These are phyloP conservation scores for Colletotrichum euphorbiae DNA, from an alignment of 2,329 filamentous ascomycete genomes.

Conservation along the genomic window DNA sequence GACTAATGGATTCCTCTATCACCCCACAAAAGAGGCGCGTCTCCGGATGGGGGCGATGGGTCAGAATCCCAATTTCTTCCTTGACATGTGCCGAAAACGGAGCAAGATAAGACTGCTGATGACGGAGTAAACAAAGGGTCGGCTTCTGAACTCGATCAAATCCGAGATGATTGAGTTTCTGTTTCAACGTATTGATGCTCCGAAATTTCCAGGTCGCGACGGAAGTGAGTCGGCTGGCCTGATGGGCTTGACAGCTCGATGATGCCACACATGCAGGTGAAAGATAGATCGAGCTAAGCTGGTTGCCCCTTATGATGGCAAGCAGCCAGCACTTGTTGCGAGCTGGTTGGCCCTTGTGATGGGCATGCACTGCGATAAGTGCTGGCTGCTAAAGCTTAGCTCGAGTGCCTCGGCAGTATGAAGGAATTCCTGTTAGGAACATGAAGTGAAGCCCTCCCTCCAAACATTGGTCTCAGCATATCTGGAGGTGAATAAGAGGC, in stretches of 20 bases:
- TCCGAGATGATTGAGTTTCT: not conserved
- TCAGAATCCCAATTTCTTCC: conserved; percentile 26
- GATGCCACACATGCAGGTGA: not conserved
- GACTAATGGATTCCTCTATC: conserved; percentile 24
- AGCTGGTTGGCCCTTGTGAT: conserved; percentile 1
- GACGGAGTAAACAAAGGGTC: not conserved
- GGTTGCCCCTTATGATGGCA: conserved; percentile 2
- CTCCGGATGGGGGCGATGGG: conserved; percentile 28
- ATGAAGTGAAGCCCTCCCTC: not conserved
- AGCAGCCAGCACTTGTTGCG: no score
- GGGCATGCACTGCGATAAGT: conserved; percentile 6
- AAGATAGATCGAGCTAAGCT: not conserved
- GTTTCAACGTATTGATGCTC: not conserved
- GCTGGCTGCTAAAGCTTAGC: conserved; percentile 14
- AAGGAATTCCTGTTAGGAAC: conserved; percentile 35
- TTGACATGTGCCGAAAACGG: conserved; percentile 37
- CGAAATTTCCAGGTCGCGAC: not conserved
- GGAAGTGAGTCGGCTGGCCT: not conserved
- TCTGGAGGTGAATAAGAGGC: conserved; percentile 6
- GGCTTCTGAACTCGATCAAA: not conserved
- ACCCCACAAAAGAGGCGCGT: conserved; percentile 27
- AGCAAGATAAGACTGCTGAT: conserved; percentile 20
- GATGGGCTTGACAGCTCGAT: not conserved
- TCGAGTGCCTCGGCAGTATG: conserved; percentile 1
- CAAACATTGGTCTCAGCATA: conserved; percentile 18